Base-by-base conservation (phyloP, 306 rosid genomes). In the Gynostemma pentaphyllum region DNA sequence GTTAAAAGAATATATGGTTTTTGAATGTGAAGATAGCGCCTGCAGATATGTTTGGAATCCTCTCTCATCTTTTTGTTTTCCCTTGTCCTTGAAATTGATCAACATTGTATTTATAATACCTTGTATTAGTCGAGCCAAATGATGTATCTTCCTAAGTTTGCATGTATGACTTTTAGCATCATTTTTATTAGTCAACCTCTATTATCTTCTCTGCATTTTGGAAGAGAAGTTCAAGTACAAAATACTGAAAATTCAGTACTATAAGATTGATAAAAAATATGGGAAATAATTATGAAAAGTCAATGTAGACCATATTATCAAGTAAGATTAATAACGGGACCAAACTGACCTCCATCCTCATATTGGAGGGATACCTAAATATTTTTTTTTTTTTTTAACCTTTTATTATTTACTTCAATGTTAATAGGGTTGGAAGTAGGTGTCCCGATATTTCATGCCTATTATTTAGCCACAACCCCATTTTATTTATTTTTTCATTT, bases 1-100 rank as follows among this genome's bases (percentile, higher is more conserved):
- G 11, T 27, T 60, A 57, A 34, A 57, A 36, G n/a, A 57, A 57
- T 57, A 18, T 57, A 18, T 57, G 64, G 64, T 19, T 57, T 51
- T 32, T 57, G 0, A 34, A 19, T 36, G 29, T 21, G 30, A 57
- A 57, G 30, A 42, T 9, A 16, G 64, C 16, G 36, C 10, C 28
- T 56, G 9, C 16, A 1, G 16, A 56, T 30, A 6, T 19, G 18
- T 34, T 56, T 28, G 7, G 27, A 29, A 14, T 52, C 4, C 5
- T 52, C n/a, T n/a, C n/a, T n/a, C n/a, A n/a, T n/a, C n/a, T n/a
- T n/a, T n/a, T n/a, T n/a, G n/a, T n/a, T n/a, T n/a, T n/a, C n/a
- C n/a, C n/a, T n/a, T n/a, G n/a, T n/a, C n/a, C n/a, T n/a, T n/a
- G n/a, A n/a, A n/a, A n/a, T n/a, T n/a, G n/a, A n/a, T n/a, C n/a